phyloP scores from a whole-genome alignment of 2,329 filamentous ascomycete species.

The Ophiosphaerella korrae region DNA sequence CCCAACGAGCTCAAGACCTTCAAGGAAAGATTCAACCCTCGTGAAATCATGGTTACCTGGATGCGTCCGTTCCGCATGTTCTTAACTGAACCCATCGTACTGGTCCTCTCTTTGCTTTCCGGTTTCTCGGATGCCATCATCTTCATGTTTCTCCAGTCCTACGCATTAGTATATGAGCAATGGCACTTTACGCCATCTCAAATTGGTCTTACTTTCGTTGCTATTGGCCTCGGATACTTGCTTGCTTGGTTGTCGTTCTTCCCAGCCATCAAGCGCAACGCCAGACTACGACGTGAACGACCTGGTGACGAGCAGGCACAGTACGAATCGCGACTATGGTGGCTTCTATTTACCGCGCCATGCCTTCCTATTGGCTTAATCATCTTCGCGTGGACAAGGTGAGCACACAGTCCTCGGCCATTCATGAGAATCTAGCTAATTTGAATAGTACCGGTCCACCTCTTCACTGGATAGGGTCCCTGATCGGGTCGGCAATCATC shows the following conservation, averaged over 20 bases:
- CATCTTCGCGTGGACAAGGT: constrained; percentile 71
- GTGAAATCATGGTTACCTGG: constrained; percentile 57
- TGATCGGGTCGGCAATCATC: constrained; percentile 69
- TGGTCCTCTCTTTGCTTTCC: constrained; percentile 71
- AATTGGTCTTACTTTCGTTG: constrained; percentile 66
- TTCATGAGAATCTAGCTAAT: too few species aligned
- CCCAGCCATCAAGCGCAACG: constrained; percentile 54
- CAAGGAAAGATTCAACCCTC: constrained; percentile 44
- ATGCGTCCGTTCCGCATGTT: constrained; percentile 73
- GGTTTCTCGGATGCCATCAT: constrained; percentile 79
- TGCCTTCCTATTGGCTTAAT: constrained; percentile 71
- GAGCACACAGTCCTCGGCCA: too few species aligned
- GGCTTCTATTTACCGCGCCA: constrained; percentile 66
- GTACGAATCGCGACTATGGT: constrained; percentile 64
- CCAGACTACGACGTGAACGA: constrained; percentile 32
- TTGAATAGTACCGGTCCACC: constrained; percentile 58
- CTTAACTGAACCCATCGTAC: constrained; percentile 74
- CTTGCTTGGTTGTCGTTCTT: constrained; percentile 67
- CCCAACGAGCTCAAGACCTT: constrained; percentile 68
- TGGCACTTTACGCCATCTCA: constrained; percentile 66
- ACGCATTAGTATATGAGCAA: constrained; percentile 69
- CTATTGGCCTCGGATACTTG: constrained; percentile 65
- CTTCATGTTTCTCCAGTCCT: constrained; percentile 79
- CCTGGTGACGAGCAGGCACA: constrained; percentile 39
- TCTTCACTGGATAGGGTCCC: constrained; percentile 71